Conservation (phyloP, 768 basidiomycete species). For the Brasilioporus rufonigricans region DNA sequence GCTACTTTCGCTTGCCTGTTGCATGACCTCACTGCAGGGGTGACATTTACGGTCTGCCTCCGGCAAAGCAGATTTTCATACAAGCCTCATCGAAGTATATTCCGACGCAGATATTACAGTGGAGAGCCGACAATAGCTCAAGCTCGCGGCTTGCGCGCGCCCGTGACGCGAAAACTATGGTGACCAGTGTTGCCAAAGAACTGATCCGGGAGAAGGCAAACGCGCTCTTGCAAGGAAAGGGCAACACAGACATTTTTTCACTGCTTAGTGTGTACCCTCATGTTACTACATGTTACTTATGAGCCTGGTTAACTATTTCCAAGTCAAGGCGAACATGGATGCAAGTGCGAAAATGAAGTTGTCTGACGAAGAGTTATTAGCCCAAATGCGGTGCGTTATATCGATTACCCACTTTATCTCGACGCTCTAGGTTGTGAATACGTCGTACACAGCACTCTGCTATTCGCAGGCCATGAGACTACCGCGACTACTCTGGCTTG, state of each 20-base stretch:
- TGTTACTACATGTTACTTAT: not conserved
- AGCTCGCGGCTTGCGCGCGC: not conserved
- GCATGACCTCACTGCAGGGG: not conserved
- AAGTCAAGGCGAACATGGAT: conserved; percentile 27
- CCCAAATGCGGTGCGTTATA: conserved; percentile 15
- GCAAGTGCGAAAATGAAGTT: conserved; percentile 14
- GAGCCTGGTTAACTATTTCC: not conserved
- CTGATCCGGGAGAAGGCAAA: conserved; percentile 7
- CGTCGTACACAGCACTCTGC: conserved; percentile 37
- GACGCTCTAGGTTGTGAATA: not conserved
- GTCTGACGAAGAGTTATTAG: conserved; percentile 13
- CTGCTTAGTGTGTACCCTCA: conserved; percentile 36
- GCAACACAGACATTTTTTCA: conserved; percentile 15
- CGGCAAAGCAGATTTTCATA: too few relatives aligned
- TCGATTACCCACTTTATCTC: not conserved
- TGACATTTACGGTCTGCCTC: conserved; percentile 10
- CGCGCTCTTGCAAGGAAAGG: conserved; percentile 11
- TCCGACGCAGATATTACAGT: not conserved
- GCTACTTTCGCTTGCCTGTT: too few relatives aligned
- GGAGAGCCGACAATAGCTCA: not conserved
- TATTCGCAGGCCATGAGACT: conserved; percentile 57
- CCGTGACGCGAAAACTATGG: not conserved
- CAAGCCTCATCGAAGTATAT: conserved; percentile 7
- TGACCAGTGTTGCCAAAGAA: conserved; percentile 1
- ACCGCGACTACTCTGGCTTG: conserved; percentile 54